phyloP scores from a whole-genome alignment of 2,329 filamentous ascomycete species.

The Ophiocordyceps sinensis region DNA sequence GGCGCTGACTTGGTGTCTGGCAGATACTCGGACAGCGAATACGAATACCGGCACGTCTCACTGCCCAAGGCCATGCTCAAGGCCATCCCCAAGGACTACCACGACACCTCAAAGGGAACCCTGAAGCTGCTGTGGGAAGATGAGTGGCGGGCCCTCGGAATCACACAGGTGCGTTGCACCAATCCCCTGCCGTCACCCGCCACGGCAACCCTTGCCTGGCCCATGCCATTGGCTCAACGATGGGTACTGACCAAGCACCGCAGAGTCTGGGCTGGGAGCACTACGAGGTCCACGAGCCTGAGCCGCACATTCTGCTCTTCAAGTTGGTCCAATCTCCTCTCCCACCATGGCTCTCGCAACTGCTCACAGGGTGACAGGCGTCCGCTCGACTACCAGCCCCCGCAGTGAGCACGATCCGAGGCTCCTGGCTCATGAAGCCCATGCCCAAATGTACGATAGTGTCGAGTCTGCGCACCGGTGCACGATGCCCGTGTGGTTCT shows the following conservation, averaged over 20 bases:
- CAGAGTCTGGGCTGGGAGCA: slow-evolving; percentile 98
- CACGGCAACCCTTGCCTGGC: neutral
- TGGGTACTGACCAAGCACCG: neutral
- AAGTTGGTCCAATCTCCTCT: slow-evolving; percentile 45
- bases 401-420: slow-evolving; percentile 25
- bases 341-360: neutral
- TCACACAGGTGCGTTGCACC: slow-evolving; percentile 63
- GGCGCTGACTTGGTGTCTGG: neutral
- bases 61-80: slow-evolving; percentile 98
- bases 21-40: slow-evolving; percentile 87
- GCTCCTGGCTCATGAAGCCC: slow-evolving; percentile 3
- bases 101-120: slow-evolving; percentile 77
- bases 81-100: slow-evolving; percentile 87
- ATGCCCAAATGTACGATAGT: slow-evolving; percentile 9
- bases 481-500: slow-evolving; percentile 6
- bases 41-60: slow-evolving; percentile 95
- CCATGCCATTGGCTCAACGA: neutral
- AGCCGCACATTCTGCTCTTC: slow-evolving; percentile 96
- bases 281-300: slow-evolving; percentile 97
- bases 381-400: slow-evolving; percentile 72
- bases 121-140: slow-evolving; percentile 96
- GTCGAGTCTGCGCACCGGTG: slow-evolving; percentile 2
- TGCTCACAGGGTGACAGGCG: slow-evolving; percentile 35
- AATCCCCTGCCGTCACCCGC: too few species aligned
- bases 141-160: slow-evolving; percentile 92